Base-by-base conservation (phyloP, 345 rosid species). In the Populus simonii region DNA sequence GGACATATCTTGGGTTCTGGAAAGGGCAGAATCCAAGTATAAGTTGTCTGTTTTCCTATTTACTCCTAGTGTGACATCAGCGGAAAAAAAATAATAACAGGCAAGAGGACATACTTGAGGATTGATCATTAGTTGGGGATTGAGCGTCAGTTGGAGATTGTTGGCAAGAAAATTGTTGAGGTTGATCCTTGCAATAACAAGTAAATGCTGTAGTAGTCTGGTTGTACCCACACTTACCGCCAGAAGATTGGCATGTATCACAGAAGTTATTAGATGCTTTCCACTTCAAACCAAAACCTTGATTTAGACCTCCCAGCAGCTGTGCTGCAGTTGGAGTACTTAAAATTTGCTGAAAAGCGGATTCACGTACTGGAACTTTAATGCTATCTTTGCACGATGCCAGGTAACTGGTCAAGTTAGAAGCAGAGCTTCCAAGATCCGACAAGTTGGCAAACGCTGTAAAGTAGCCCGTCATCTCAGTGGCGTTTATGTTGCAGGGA, bases 191-290 rank as follows among this genome's bases (percentile, higher is more conserved):
- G 35, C 70, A 53, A 70, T 80, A 84, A 68, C 90, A 88, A 47
- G 31, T 17, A n/a, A 88, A 87, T 20, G 1, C 9, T 9, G 7
- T 5, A 17, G 62, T 8, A 6, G 0, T 43, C 18, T 13, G 13
- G 65, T 74, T 27, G 55, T 38, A 78, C 16, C 90, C 90, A 36
- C 90, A 89, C 66, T 31, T 11, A 17, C 93, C 93, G 1, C 43
- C 16, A 1, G 83, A 53, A 0, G 0, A 0, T 1, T 12, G 1
- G 74, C 92, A 89, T 2, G 0, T 0, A 0, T 7, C 6, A 74
- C 91, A 89, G 1, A 25, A 33, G 15, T 7, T 0, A 68, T 86
- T 76, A 47, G 29, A 2, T 39, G 73, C 57, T 69, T 36, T 8
- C 86, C 81, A 83, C 20, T 0, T 2, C 55, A 85, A 18, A 23